Conservation (phyloP, 257 asterid genomes). For the Leonotis leonurus region DNA sequence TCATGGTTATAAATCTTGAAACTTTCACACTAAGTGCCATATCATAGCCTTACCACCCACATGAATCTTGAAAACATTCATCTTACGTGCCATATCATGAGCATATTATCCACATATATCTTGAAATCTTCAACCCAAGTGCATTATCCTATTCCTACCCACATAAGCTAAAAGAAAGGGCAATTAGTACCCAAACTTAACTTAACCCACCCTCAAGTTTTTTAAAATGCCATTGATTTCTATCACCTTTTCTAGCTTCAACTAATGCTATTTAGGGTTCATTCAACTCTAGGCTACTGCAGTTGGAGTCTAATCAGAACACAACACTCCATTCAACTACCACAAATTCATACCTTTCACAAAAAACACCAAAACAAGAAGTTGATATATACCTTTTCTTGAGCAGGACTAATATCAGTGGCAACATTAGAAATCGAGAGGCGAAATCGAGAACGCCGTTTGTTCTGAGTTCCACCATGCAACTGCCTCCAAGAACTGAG, state of each 20-base stretch:
- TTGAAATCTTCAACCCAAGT: too few relatives aligned
- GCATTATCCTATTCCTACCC: too few relatives aligned
- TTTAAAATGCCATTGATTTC: background rate
- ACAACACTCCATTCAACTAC: background rate
- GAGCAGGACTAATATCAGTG: slow-evolving; percentile 59
- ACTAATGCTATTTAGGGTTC: background rate
- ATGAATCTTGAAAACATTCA: too few relatives aligned
- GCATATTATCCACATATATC: too few relatives aligned
- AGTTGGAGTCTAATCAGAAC: background rate
- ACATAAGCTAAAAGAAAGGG: too few relatives aligned
- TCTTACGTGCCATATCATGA: too few relatives aligned
- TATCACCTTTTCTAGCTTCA: background rate
- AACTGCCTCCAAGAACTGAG: slow-evolving; percentile 44
- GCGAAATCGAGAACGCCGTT: slow-evolving; percentile 45
- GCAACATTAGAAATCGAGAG: slow-evolving; percentile 66
- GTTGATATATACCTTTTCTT: slow-evolving; percentile 23
- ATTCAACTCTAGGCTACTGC: background rate
- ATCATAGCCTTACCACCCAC: background rate
- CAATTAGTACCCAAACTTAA: too few relatives aligned
- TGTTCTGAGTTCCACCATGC: slow-evolving; percentile 46
- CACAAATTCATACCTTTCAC: background rate
- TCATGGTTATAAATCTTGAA: background rate
- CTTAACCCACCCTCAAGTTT: too few relatives aligned
- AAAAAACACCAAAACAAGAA: background rate
- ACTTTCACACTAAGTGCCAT: background rate